phyloP scores from a whole-genome alignment of 257 asterid species.

The Solanum habrochaites region DNA sequence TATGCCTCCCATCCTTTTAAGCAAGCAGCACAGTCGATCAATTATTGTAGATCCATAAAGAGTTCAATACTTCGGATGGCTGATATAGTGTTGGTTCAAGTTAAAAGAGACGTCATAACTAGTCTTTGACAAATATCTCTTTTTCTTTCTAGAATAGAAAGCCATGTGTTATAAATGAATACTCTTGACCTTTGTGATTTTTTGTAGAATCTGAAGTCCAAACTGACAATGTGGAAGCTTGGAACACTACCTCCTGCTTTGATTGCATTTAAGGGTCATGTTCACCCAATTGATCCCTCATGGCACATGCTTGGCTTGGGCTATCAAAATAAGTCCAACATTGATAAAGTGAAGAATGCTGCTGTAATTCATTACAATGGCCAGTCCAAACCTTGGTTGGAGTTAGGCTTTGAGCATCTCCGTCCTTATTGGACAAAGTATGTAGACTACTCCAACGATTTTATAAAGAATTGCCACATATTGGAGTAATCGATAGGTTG shows the following conservation, averaged over 20 bases:
- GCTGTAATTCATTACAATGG: constrained; percentile 98
- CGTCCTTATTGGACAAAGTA: constrained; percentile 97
- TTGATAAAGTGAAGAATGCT: constrained; percentile 64
- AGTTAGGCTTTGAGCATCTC: constrained; percentile 94
- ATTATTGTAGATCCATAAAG: neutral
- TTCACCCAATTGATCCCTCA: constrained; percentile 79
- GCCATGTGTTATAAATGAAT: neutral
- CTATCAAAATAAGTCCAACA: constrained; percentile 68
- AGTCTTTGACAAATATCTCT: neutral
- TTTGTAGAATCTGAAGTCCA: constrained; percentile 88
- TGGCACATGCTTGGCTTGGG: constrained; percentile 99
- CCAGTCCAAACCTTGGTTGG: constrained; percentile 95
- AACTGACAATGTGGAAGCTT: constrained; percentile 88
- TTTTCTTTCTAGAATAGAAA: neutral
- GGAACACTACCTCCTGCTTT: constrained; percentile 99
- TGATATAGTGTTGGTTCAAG: neutral
- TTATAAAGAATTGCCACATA: constrained; percentile 81
- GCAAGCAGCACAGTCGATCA: neutral
- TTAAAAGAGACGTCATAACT: neutral
- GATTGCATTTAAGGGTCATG: constrained; percentile 82
- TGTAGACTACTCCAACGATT: constrained; percentile 82
- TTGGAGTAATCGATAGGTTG: constrained; percentile 43
- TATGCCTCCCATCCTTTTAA: neutral
- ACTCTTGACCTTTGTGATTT: neutral
- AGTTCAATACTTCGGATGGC: neutral